Conservation (phyloP, 345 rosid species). For the Eucalyptus paniculata region DNA sequence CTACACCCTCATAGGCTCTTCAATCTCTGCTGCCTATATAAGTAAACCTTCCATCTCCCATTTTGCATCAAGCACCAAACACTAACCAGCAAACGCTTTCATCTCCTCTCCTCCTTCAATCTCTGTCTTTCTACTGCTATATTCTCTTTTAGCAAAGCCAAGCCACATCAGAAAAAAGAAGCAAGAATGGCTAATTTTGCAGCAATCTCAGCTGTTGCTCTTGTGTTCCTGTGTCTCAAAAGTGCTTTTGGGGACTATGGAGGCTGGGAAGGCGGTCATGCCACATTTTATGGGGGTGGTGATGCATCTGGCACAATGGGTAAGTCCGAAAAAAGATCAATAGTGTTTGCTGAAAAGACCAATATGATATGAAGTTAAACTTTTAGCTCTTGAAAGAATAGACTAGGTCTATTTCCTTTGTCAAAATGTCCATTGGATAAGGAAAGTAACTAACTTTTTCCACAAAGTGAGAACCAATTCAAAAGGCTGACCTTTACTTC, state of each 20-base stretch:
- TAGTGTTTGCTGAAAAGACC: background rate
- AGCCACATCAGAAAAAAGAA: background rate
- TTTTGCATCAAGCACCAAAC: background rate
- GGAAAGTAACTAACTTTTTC: background rate
- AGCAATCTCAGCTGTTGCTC: slow-evolving; percentile 3
- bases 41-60: background rate
- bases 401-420: background rate
- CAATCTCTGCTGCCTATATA: slow-evolving; percentile 6
- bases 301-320: slow-evolving; percentile 92
- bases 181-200: slow-evolving; percentile 5
- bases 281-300: slow-evolving; percentile 74
- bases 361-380: background rate
- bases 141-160: background rate
- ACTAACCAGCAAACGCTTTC: background rate
- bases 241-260: slow-evolving; percentile 41
- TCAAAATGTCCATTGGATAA: background rate
- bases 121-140: background rate
- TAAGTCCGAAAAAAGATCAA: background rate
- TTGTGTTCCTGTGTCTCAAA: slow-evolving; percentile 15
- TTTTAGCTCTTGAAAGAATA: background rate
- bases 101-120: background rate
- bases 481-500: background rate
- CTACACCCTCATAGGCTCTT: background rate
- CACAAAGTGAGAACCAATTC: background rate
- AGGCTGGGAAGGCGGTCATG: slow-evolving; percentile 72